Evolutionary conservation across 179 eudicot genomes (phyloP).

Genomic region (Spergularia azorica): DNA sequence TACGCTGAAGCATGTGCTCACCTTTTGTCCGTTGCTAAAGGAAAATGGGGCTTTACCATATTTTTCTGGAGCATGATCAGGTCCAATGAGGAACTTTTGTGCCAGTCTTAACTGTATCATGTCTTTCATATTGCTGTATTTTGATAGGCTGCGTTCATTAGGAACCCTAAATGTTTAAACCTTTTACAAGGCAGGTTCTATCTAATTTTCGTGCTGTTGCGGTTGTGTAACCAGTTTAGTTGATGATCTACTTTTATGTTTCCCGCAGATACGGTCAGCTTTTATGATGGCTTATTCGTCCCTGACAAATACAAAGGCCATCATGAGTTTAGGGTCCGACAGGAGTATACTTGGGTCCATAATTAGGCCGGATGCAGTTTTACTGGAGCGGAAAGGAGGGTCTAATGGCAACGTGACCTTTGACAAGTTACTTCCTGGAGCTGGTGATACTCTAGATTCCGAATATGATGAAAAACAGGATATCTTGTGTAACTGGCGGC

Average conservation of each 20-base stretch:
- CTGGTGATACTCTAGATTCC: constrained; percentile 59
- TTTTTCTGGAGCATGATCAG: background rate
- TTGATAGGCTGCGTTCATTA: background rate
- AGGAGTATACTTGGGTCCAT: constrained; percentile 90
- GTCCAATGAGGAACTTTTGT: background rate
- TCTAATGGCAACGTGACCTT: constrained; percentile 67
- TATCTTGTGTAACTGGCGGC: constrained; percentile 70
- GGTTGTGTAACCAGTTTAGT: background rate
- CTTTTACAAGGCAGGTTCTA: background rate
- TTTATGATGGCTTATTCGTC: constrained; percentile 83
- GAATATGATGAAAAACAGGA: constrained; percentile 51
- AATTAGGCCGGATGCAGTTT: constrained; percentile 78
- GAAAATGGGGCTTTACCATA: background rate
- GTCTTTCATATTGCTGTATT: background rate
- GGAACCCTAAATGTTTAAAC: background rate
- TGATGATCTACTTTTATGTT: background rate
- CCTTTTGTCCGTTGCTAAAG: background rate
- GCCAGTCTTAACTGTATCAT: background rate
- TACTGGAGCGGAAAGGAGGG: constrained; percentile 88
- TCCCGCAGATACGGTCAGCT: constrained; percentile 79
- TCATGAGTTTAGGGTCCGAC: constrained; percentile 67
- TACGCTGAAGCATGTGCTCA: too few species aligned
- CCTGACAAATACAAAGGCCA: constrained; percentile 70
- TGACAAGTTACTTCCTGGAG: constrained; percentile 70
- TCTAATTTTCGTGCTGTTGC: background rate